Evolutionary conservation across 345 rosid species (phyloP).

Genomic region (Dimocarpus longan): DNA sequence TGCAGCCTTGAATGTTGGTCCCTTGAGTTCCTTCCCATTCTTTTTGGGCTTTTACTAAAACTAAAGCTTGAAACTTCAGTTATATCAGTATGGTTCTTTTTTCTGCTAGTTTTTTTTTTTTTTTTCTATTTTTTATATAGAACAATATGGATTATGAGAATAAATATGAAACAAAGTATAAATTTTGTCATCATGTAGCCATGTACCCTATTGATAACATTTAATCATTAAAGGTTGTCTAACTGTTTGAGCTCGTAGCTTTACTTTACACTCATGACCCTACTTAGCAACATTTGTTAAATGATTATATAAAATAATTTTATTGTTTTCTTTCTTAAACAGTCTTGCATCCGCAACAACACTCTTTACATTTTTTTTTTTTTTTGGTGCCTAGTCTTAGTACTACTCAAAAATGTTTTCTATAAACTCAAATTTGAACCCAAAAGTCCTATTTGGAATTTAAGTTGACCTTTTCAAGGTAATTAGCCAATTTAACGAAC

Average conservation of each 20-base stretch:
- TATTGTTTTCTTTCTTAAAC: conserved; percentile 18
- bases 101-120: too few relatives aligned
- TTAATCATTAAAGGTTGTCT: neutral
- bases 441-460: neutral
- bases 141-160: neutral
- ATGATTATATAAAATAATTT: neutral
- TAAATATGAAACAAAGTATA: neutral
- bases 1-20: conserved; percentile 97
- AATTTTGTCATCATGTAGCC: neutral
- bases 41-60: conserved; percentile 78
- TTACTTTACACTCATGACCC: too few relatives aligned
- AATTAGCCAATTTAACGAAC: neutral
- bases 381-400: too few relatives aligned
- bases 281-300: neutral
- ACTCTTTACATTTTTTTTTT: conserved; percentile 35
- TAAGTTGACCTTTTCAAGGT: neutral
- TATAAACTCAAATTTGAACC: neutral
- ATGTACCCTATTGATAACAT: neutral
- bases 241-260: neutral
- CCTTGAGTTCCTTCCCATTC: conserved; percentile 67
- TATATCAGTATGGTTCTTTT: conserved; percentile 56
- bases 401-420: too few relatives aligned
- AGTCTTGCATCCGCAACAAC: conserved; percentile 57
- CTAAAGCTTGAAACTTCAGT: conserved; percentile 59
- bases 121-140: neutral